These are phyloP conservation scores for Tolypocladium tropicale DNA, from an alignment of 2,329 filamentous ascomycete species.

Conservation along the genomic window DNA sequence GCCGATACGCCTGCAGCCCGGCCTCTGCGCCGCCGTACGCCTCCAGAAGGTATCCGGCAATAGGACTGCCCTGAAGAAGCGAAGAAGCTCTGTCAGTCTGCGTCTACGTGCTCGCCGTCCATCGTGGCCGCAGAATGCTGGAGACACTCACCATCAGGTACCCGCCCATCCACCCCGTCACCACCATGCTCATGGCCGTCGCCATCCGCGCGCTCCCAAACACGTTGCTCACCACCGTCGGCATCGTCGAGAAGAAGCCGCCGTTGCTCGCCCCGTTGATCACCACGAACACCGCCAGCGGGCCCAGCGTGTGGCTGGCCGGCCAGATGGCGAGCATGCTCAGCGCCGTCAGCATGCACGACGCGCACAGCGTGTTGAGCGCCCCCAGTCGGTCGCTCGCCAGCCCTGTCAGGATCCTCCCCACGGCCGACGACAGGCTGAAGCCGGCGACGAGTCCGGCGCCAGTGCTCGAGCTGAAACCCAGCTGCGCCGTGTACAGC, in stretches of 20 bases:
- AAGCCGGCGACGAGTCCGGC: slow-evolving; percentile 51
- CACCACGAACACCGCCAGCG: slow-evolving; percentile 45
- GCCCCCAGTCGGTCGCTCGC: slow-evolving; percentile 43
- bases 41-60: slow-evolving; percentile 48
- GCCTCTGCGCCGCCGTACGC: slow-evolving; percentile 40
- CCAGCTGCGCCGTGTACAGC: slow-evolving; percentile 43
- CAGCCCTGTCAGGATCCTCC: slow-evolving; percentile 43
- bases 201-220: slow-evolving; percentile 45
- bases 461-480: slow-evolving; percentile 39
- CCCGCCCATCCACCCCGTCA: slow-evolving; percentile 49
- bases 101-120: no score
- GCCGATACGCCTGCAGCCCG: slow-evolving; percentile 42
- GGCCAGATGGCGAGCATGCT: slow-evolving; percentile 55
- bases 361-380: slow-evolving; percentile 42
- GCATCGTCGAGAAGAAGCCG: slow-evolving; percentile 54
- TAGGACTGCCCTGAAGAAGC: slow-evolving; percentile 46
- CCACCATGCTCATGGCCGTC: slow-evolving; percentile 51
- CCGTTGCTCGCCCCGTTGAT: slow-evolving; percentile 52
- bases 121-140: no score
- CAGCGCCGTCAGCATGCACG: slow-evolving; percentile 39
- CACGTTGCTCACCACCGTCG: slow-evolving; percentile 49
- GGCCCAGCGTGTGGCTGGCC: slow-evolving; percentile 40
- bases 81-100: no score
- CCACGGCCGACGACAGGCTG: slow-evolving; percentile 49
- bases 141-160: slow-evolving; percentile 49